Evolutionary conservation across 176 grass and related monocot genomes (phyloP).

Genomic region (Aegilops sharonensis): DNA sequence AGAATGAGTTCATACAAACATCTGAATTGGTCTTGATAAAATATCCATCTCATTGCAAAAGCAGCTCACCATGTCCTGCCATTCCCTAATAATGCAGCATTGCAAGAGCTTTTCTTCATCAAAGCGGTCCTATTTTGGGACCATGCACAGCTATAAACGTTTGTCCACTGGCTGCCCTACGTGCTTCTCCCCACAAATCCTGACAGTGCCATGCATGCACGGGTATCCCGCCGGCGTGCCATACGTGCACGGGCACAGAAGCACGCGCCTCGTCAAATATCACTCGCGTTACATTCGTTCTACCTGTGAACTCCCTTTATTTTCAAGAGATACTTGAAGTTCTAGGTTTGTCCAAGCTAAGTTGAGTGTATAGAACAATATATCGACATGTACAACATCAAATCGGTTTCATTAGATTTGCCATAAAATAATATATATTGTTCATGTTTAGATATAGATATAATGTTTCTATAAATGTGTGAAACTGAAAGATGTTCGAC

Average conservation of each 20-base stretch:
- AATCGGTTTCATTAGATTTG: too few species aligned
- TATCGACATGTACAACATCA: too few species aligned
- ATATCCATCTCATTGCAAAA: background rate
- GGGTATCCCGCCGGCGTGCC: background rate
- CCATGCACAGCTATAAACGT: constrained; percentile 22
- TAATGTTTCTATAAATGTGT: too few species aligned
- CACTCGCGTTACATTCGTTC: background rate
- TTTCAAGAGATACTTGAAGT: too few species aligned
- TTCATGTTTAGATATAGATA: too few species aligned
- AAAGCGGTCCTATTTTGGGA: constrained; percentile 25
- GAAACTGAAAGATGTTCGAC: too few species aligned
- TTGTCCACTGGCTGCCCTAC: constrained; percentile 26
- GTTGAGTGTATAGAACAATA: too few species aligned
- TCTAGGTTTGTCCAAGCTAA: too few species aligned
- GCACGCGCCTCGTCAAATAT: constrained; percentile 6
- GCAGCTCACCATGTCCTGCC: background rate
- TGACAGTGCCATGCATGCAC: background rate
- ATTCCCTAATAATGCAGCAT: constrained; percentile 12
- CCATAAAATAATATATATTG: too few species aligned
- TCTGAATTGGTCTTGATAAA: too few species aligned
- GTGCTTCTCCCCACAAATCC: background rate
- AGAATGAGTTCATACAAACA: too few species aligned
- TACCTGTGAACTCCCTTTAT: too few species aligned
- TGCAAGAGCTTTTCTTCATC: constrained; percentile 5
- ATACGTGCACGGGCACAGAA: background rate